Evolutionary conservation across 768 basidiomycete species (phyloP).

Genomic region (Phylloporus sp.): DNA sequence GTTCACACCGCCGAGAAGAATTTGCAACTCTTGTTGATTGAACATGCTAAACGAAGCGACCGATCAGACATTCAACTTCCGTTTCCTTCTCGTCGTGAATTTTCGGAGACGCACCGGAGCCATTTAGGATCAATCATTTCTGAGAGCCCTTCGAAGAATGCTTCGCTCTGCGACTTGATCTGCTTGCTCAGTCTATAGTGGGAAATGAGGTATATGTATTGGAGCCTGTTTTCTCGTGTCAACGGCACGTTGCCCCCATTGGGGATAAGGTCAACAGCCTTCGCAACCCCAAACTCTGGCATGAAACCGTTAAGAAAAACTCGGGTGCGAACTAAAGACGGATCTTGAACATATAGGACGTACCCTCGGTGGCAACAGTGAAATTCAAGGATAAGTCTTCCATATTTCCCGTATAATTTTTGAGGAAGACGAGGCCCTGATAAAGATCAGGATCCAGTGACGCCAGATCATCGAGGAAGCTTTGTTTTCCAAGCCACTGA

Average conservation of each 20-base stretch:
- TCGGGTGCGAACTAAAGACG: neutral
- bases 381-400: constrained; percentile 92
- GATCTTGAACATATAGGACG: constrained; percentile 16
- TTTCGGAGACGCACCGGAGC: constrained; percentile 51
- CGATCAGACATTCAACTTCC: constrained; percentile 6
- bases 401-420: constrained; percentile 81
- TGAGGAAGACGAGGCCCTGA: constrained; percentile 86
- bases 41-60: constrained; percentile 66
- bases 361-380: constrained; percentile 82
- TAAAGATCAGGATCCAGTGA: constrained; percentile 93
- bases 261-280: constrained; percentile 73
- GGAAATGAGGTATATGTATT: constrained; percentile 86
- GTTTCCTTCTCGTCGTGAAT: neutral
- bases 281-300: constrained; percentile 78
- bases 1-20: constrained; percentile 86
- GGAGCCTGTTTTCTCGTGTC: constrained; percentile 83
- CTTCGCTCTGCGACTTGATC: constrained; percentile 78
- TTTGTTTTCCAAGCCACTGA: constrained; percentile 92
- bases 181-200: constrained; percentile 87
- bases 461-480: constrained; percentile 87
- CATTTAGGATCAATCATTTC: constrained; percentile 91
- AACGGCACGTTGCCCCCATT: constrained; percentile 81
- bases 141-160: constrained; percentile 88
- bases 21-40: constrained; percentile 93
- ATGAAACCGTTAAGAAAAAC: neutral